A percentile compares a stretch with the other conserved stretches of the same genome.
phyloP scores from a whole-genome alignment of 345 rosid genomes.

The Garcia nutans region DNA sequence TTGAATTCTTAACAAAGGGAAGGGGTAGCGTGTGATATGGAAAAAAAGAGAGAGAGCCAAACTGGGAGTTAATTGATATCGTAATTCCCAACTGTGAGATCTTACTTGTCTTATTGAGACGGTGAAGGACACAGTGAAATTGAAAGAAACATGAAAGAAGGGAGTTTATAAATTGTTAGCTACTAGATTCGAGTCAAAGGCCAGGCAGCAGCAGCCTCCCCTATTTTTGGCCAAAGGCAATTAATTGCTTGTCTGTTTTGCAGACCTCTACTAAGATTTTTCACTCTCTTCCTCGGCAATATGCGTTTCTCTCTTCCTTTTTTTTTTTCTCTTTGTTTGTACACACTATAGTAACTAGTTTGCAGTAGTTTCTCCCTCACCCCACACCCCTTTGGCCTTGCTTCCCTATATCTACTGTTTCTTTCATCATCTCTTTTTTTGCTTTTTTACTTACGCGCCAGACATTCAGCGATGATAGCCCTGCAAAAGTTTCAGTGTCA shows the following conservation, averaged over 20 bases:
- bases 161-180: not conserved
- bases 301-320: not conserved
- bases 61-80: constrained; percentile 5
- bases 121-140: not conserved
- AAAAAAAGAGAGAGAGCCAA: not conserved
- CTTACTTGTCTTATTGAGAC: constrained; percentile 19
- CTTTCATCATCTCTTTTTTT: not conserved
- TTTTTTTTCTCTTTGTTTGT: not conserved
- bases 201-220: constrained; percentile 1
- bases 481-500: constrained; percentile 43
- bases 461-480: constrained; percentile 35
- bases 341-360: too few species aligned
- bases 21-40: not conserved
- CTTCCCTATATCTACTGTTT: constrained; percentile 2
- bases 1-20: not conserved
- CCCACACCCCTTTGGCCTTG: not conserved
- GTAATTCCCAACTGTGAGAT: constrained; percentile 5
- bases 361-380: not conserved
- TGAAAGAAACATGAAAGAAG: not conserved
- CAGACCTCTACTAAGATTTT: constrained; percentile 25
- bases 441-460: constrained; percentile 16
- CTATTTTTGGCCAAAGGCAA: constrained; percentile 23
- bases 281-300: constrained; percentile 31
- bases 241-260: constrained; percentile 22
- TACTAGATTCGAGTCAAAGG: constrained; percentile 13